Conservation (phyloP, 202 grass and related monocot species). For the Schoenoplectus triqueter region DNA sequence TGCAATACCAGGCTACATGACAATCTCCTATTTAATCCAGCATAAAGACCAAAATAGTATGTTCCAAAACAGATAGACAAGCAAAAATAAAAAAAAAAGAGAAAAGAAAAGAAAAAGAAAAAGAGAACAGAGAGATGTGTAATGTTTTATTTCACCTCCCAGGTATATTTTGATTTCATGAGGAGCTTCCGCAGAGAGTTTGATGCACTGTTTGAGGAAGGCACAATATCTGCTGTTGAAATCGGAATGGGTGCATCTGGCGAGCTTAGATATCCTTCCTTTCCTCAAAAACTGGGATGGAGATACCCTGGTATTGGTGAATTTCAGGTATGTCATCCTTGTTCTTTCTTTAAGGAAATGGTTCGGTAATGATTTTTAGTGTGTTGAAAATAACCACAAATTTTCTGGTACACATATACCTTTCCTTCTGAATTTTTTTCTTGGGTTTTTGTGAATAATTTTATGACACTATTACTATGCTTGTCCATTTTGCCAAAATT, state of each 20-base stretch:
- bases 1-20: neutral
- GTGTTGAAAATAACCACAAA: neutral
- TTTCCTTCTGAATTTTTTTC: neutral
- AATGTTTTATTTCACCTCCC: conserved; percentile 11
- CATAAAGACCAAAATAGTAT: neutral
- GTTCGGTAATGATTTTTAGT: neutral
- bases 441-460: neutral
- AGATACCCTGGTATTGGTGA: conserved; percentile 96
- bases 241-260: conserved; percentile 91
- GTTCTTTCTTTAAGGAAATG: neutral
- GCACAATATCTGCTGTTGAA: conserved; percentile 80
- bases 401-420: neutral
- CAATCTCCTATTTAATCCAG: neutral
- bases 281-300: conserved; percentile 77
- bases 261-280: conserved; percentile 89
- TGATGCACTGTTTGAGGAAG: conserved; percentile 71
- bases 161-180: conserved; percentile 99
- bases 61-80: neutral
- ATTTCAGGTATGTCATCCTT: conserved; percentile 76
- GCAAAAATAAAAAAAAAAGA: neutral
- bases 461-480: neutral
- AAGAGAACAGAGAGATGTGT: neutral
- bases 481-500: neutral
- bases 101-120: neutral
- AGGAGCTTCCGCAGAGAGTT: conserved; percentile 97